Conservation (phyloP, 2,329 filamentous ascomycete species). For the Cercospora sojina region DNA sequence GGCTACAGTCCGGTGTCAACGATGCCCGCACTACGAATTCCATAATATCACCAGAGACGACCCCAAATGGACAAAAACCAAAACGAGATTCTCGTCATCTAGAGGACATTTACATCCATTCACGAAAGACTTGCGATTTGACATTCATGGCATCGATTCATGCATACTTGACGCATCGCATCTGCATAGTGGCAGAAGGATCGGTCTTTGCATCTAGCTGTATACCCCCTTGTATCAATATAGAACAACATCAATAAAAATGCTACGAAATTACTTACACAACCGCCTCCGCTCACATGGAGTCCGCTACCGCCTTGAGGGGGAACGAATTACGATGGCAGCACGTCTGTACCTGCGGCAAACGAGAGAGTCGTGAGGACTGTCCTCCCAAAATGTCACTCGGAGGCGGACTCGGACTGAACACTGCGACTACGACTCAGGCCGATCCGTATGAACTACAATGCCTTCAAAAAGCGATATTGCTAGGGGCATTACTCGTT, state of each 20-base stretch:
- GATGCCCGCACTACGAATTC: neutral
- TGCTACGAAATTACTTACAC: neutral
- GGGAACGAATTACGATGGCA: neutral
- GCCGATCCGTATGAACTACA: neutral
- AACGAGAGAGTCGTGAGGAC: neutral
- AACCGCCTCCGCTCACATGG: neutral
- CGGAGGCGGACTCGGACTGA: neutral
- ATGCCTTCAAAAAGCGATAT: neutral
- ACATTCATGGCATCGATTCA: neutral
- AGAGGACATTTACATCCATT: neutral
- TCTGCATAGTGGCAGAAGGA: neutral
- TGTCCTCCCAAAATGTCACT: neutral
- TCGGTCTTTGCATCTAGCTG: neutral
- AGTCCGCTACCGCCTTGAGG: neutral
- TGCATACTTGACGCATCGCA: neutral
- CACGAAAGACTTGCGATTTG: neutral
- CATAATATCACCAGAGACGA: neutral
- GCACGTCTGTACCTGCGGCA: neutral
- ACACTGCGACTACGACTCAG: neutral
- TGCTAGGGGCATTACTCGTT: neutral
- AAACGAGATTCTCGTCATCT: neutral
- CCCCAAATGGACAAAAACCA: neutral
- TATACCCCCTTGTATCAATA: conserved; percentile 2
- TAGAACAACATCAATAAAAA: neutral
- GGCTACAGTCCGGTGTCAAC: neutral